These are phyloP conservation scores for Penicillium sclerotiorum DNA, from an alignment of 2,329 filamentous ascomycete species.

Conservation along the genomic window DNA sequence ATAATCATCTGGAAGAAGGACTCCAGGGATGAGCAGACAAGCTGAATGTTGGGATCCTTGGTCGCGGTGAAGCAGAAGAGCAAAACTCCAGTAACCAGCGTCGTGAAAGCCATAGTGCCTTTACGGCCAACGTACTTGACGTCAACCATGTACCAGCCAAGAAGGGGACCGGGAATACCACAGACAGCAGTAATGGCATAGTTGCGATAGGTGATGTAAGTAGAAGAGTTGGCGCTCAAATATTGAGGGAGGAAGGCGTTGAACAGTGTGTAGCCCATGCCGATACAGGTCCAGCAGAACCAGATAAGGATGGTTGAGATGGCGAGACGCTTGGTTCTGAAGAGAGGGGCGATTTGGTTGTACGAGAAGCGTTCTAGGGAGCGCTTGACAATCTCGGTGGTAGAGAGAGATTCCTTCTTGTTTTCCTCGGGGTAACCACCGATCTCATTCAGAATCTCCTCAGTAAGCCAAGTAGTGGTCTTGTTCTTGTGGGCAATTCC, in stretches of 20 bases:
- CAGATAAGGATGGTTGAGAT: slow-evolving; percentile 60
- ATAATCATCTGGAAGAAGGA: slow-evolving; percentile 58
- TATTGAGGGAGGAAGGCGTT: slow-evolving; percentile 91
- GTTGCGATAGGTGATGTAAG: slow-evolving; percentile 66
- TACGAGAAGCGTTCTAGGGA: slow-evolving; percentile 68
- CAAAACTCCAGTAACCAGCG: slow-evolving; percentile 56
- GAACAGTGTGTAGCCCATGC: slow-evolving; percentile 85
- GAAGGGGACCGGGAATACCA: slow-evolving; percentile 74
- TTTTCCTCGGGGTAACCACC: slow-evolving; percentile 52
- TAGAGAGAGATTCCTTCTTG: slow-evolving; percentile 44
- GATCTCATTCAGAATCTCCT: slow-evolving; percentile 63
- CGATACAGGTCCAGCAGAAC: slow-evolving; percentile 81
- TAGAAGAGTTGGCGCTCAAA: slow-evolving; percentile 48
- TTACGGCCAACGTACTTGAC: slow-evolving; percentile 65
- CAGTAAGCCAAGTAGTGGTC: slow-evolving; percentile 72
- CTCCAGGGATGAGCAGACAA: slow-evolving; percentile 53
- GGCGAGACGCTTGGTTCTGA: slow-evolving; percentile 51
- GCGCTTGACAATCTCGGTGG: slow-evolving; percentile 56
- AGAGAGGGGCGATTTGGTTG: slow-evolving; percentile 68
- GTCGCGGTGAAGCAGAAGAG: slow-evolving; percentile 59
- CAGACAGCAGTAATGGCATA: slow-evolving; percentile 78
- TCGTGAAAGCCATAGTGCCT: slow-evolving; percentile 58
- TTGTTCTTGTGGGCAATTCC: slow-evolving; percentile 74
- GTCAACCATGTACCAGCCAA: slow-evolving; percentile 74
- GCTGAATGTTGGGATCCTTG: slow-evolving; percentile 50